phyloP scores from a whole-genome alignment of 176 grass and related monocot genomes.

The Triticum dicoccoides region DNA sequence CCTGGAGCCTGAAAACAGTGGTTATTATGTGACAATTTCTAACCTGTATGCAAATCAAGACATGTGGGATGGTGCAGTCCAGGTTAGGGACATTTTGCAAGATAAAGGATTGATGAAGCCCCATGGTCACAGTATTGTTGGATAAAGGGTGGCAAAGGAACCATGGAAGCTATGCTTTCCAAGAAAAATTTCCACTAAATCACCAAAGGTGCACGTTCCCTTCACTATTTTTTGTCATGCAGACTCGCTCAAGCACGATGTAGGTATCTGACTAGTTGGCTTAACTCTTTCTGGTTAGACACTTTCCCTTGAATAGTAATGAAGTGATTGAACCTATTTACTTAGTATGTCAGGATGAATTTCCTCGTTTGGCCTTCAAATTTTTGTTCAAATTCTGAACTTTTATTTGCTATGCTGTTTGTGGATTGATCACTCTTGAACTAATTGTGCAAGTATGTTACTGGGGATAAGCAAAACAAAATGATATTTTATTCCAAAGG shows the following conservation, averaged over 20 bases:
- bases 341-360: no score
- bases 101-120: no score
- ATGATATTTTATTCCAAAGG: neutral
- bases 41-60: conserved; percentile 19
- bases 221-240: neutral
- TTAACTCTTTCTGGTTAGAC: neutral
- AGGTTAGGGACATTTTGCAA: no score
- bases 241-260: neutral
- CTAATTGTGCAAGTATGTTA: neutral
- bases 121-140: no score
- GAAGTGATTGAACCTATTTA: neutral
- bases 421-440: neutral
- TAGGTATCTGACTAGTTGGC: neutral
- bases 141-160: no score
- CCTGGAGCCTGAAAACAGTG: conserved; percentile 64
- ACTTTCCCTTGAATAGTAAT: neutral
- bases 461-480: neutral
- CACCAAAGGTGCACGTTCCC: neutral
- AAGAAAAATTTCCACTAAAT: no score
- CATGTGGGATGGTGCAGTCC: no score
- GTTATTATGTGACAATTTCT: conserved; percentile 76
- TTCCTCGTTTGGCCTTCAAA: no score
- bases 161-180: no score
- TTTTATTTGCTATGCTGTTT: neutral
- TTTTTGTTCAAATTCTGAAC: no score